Conservation (phyloP, 805 yeast species). For the Hanseniaspora hatyaiensis region DNA sequence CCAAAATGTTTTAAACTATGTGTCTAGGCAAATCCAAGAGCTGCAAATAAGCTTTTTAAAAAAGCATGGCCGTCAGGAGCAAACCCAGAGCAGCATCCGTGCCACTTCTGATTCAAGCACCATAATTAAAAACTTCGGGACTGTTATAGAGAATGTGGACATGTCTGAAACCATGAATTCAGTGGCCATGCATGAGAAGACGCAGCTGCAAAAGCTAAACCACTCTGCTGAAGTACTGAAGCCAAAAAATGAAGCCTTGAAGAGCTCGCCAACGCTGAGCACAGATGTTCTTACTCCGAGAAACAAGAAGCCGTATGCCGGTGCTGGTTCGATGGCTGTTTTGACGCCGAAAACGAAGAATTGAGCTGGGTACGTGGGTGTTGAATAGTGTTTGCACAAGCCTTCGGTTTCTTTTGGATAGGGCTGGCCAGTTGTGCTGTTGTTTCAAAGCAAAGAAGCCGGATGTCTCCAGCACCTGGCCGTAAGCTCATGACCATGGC, state of each 20-base stretch:
- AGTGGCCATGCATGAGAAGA: slow-evolving; percentile 24
- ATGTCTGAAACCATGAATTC: slow-evolving; percentile 16
- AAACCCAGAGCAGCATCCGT: too few relatives aligned
- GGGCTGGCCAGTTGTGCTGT: too few relatives aligned
- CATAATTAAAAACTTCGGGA: background rate
- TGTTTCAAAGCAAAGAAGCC: too few relatives aligned
- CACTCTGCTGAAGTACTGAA: slow-evolving; percentile 23
- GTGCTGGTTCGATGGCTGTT: background rate
- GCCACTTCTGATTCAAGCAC: too few relatives aligned
- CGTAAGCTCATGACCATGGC: too few relatives aligned
- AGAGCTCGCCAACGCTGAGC: too few relatives aligned
- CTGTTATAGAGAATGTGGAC: slow-evolving; percentile 21
- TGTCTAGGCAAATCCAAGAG: slow-evolving; percentile 36
- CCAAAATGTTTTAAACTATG: slow-evolving; percentile 32
- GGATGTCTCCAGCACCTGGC: too few relatives aligned
- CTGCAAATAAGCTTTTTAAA: slow-evolving; percentile 29
- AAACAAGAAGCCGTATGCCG: background rate
- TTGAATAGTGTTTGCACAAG: too few relatives aligned
- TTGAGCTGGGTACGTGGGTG: too few relatives aligned
- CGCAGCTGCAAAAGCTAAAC: slow-evolving; percentile 18
- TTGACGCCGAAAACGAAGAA: slow-evolving; percentile 17
- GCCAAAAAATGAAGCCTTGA: slow-evolving; percentile 20
- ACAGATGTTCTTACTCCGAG: too few relatives aligned
- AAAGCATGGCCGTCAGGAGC: slow-evolving; percentile 22
- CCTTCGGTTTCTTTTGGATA: too few relatives aligned